Percentiles rank a stretch among this genome's conserved stretches.
These are phyloP conservation scores for Lathyrus sativus DNA, from an alignment of 306 rosid genomes.

Conservation along the genomic window DNA sequence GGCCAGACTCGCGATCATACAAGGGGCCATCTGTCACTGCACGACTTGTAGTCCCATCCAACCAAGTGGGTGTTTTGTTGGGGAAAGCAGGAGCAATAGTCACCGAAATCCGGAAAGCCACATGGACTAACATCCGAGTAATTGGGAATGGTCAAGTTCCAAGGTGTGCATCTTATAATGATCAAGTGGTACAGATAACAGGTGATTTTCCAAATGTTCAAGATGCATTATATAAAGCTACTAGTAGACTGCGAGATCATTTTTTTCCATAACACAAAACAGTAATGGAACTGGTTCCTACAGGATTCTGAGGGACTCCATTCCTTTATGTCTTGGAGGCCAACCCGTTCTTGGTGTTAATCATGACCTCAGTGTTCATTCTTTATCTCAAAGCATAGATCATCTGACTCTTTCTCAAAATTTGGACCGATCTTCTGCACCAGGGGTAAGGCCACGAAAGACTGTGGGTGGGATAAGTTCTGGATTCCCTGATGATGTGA, in stretches of 20 bases:
- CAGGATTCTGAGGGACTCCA: conserved; percentile 58
- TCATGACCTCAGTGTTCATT: conserved; percentile 47
- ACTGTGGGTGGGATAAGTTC: too few species aligned
- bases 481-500: too few species aligned
- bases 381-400: too few species aligned
- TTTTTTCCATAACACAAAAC: conserved; percentile 53
- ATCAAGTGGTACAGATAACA: conserved; percentile 76
- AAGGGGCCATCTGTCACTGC: conserved; percentile 63
- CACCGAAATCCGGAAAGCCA: conserved; percentile 79
- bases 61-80: conserved; percentile 90
- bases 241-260: conserved; percentile 81
- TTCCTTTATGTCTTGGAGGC: conserved; percentile 47
- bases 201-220: conserved; percentile 82
- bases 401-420: too few species aligned
- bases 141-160: conserved; percentile 67
- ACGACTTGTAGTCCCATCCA: conserved; percentile 65
- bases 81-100: conserved; percentile 89
- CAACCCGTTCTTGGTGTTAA: conserved; percentile 47
- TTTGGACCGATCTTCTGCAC: too few species aligned
- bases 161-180: conserved; percentile 67
- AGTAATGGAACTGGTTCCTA: conserved; percentile 55
- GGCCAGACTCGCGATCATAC: conserved; percentile 53
- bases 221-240: conserved; percentile 78
- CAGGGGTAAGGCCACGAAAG: too few species aligned
- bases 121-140: conserved; percentile 70